phyloP scores from a whole-genome alignment of 768 basidiomycete species.

The Hygrophorus russula region DNA sequence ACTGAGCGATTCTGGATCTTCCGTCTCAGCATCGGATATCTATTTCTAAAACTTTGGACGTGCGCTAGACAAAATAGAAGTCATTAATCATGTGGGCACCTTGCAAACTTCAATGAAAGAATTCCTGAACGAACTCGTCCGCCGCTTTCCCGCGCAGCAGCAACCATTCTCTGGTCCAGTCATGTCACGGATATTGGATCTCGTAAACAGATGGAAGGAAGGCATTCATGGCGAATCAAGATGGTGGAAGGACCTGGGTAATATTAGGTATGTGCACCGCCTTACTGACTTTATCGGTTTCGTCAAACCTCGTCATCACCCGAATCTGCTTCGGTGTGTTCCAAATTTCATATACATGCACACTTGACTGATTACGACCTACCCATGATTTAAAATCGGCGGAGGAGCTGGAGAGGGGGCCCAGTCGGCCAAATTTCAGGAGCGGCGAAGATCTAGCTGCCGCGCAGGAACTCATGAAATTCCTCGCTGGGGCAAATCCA shows the following conservation, averaged over 20 bases:
- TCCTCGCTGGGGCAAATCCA: constrained; percentile 88
- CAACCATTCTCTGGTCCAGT: constrained; percentile 91
- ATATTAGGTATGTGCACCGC: constrained; percentile 98
- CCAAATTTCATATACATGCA: neutral
- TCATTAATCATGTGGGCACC: constrained; percentile 95
- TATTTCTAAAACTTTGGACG: constrained; percentile 95
- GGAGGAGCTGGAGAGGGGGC: constrained; percentile 91
- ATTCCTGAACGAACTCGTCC: constrained; percentile 95
- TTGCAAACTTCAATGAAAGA: constrained; percentile 96
- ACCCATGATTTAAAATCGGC: constrained; percentile 82
- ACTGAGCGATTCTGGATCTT: constrained; percentile 88
- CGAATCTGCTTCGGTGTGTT: constrained; percentile 32
- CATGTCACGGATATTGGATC: constrained; percentile 88
- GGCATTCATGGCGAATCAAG: constrained; percentile 79
- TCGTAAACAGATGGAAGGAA: constrained; percentile 93
- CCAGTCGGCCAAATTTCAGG: constrained; percentile 94
- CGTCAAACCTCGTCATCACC: constrained; percentile 31
- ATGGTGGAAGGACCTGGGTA: constrained; percentile 93
- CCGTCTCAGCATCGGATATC: constrained; percentile 87
- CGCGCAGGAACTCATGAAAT: constrained; percentile 96
- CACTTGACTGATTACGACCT: neutral
- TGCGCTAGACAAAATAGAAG: constrained; percentile 65
- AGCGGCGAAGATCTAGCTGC: constrained; percentile 88
- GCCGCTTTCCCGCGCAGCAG: constrained; percentile 94
- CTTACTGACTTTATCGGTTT: constrained; percentile 73